Base-by-base conservation (phyloP, 2,329 filamentous ascomycete species). In the Fonsecaea erecta region DNA sequence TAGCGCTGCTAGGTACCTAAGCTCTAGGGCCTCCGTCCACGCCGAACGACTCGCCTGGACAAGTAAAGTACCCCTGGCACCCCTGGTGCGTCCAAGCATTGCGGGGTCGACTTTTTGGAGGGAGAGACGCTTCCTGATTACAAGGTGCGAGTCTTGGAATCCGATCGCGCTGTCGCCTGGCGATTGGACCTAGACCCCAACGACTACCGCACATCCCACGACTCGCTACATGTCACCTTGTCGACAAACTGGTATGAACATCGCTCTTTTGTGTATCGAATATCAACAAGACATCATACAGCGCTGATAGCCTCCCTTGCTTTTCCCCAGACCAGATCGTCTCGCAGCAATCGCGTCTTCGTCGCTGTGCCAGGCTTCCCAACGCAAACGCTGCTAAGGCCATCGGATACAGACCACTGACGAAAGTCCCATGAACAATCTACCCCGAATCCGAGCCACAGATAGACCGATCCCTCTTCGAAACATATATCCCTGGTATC, bases 371-470 rank as follows among this genome's bases (percentile, higher is more conserved):
- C 43, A 24, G 2, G 21, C 43, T 9, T 7, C 21, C 21, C 43
- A 48, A 18, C 16, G 37, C 43, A 2, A 48, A 24, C 21, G 21
- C 18, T 14, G 43, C 11, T 3, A 24, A 24, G 1, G 24, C 14
- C 43, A 48, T 48, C 43, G 3, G 26, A 48, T 3, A 48, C 40
- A 46, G 5, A 46, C 40, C 40, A 46, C 40, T 46, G 21, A 26
- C 43, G 11, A 48, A 48, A 48, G 18, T 24, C 58, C n/a, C 14
- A 60, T 52, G 58, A 60, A 53, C 58, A 52, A 60, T 35, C 21
- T 21, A 48, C 24, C 21, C 43, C 24, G 21, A 24, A 35, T n/a
- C 18, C 46, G 32, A 37, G 30, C 34, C 21, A 18, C 43, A 18
- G 21, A 55, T 30, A 35, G n/a, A 32, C 18, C 48, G 12, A 1